Conservation (phyloP, 106 monocot species). For the Triglochin maritima region DNA sequence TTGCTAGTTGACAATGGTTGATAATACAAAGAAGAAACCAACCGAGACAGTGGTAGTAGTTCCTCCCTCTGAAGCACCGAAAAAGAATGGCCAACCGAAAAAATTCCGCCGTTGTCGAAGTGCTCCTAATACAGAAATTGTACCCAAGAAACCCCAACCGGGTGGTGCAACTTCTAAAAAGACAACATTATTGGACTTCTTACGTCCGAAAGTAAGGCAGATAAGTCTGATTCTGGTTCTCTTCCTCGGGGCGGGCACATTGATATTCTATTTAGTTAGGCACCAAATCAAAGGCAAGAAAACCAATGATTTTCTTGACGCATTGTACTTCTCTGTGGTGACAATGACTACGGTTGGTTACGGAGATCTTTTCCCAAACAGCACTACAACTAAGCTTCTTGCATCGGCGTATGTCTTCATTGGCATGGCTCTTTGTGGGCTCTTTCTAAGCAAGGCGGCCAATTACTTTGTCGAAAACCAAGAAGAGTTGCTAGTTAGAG, state of each 20-base stretch:
- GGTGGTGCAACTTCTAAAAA: neutral
- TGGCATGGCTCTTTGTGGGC: constrained; percentile 65
- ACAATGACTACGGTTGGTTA: constrained; percentile 95
- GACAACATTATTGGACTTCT: constrained; percentile 9
- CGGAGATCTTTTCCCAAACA: constrained; percentile 72
- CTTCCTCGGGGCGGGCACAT: constrained; percentile 36
- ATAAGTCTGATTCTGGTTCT: constrained; percentile 28
- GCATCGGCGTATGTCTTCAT: constrained; percentile 72
- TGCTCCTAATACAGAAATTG: neutral
- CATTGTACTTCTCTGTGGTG: constrained; percentile 78
- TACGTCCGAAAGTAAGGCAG: constrained; percentile 32
- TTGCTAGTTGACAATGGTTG: too few species aligned
- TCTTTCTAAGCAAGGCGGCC: constrained; percentile 61
- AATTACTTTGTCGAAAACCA: constrained; percentile 87
- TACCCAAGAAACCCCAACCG: neutral
- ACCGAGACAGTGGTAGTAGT: too few species aligned
- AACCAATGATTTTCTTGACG: constrained; percentile 55
- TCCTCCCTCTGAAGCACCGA: too few species aligned
- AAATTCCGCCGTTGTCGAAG: constrained; percentile 8
- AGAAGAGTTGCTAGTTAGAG: constrained; percentile 55
- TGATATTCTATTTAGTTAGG: constrained; percentile 46
- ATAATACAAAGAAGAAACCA: too few species aligned
- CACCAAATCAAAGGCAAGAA: constrained; percentile 48
- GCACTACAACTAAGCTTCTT: constrained; percentile 49
- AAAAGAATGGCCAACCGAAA: too few species aligned